Evolutionary conservation across 2,329 filamentous ascomycete species (phyloP).

Genomic region (Fusarium circinatum): DNA sequence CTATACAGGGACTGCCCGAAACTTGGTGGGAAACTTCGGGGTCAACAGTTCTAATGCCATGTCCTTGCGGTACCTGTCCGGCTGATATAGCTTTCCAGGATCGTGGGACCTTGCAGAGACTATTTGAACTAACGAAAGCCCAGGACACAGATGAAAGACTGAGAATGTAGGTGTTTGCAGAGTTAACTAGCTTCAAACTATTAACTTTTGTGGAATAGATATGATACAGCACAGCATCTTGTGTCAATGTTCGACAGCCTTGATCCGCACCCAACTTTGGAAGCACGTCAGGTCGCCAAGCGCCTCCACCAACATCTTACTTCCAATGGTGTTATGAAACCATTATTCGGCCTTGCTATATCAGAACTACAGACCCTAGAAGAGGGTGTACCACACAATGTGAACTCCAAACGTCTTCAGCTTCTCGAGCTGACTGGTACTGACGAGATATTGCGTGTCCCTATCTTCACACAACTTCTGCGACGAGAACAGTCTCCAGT

Average conservation of each 20-base stretch:
- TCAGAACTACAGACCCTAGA: background rate
- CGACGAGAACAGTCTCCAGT: background rate
- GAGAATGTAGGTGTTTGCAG: background rate
- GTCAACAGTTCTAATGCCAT: background rate
- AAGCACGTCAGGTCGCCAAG: background rate
- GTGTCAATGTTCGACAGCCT: background rate
- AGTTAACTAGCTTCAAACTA: fast-evolving
- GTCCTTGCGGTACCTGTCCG: background rate
- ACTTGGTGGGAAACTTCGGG: background rate
- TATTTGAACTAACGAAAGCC: background rate
- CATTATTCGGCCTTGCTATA: background rate
- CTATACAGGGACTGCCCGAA: background rate
- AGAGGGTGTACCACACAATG: background rate
- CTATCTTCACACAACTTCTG: background rate
- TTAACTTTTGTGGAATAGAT: background rate
- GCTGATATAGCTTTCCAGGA: background rate
- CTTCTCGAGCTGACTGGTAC: background rate
- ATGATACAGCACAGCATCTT: background rate
- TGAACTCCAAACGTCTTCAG: background rate
- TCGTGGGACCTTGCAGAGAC: background rate
- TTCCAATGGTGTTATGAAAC: background rate
- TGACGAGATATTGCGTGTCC: background rate
- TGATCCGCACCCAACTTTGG: background rate
- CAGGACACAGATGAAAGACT: background rate
- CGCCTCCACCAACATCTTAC: background rate